Evolutionary conservation across 495 filamentous ascomycete genomes (phyloP), one percentile per base, ranked within the genome.

Genomic region (Penicillium cataractarum): DNA sequence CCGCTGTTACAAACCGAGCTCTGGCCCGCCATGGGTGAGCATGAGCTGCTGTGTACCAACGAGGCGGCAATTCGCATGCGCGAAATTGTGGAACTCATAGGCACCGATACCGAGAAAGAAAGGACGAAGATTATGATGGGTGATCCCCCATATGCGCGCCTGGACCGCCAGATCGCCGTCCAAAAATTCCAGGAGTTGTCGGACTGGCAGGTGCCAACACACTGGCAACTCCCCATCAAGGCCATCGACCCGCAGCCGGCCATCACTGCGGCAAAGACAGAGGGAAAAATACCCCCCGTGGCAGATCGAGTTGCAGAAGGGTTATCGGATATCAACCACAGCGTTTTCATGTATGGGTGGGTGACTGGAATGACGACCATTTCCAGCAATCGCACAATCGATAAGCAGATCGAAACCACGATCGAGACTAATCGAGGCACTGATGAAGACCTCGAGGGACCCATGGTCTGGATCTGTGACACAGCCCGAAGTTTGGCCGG

Each of bases 311-410:
- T 86, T 40, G 73, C 71, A 0, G 61, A 77, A 10, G 74, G 80
- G 21, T 71, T 91, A 52, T 84, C 82, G 5, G 76, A 82, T 39
- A 87, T 91, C 52, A 92, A 91, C 64, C 69, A 78, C 44, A 85
- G 84, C 40, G 89, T 90, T 12, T 90, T 91, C 66, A 75, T 90
- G 64, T 86, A 85, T 65, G 89, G 89, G 9, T 92, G 89, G 89
- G 76, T 76, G 37, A 75, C 76, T 4, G 79, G 79, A 1, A 64
- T 82, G 33, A 88, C 85, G 33, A 92, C 89, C 2, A 78, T 92
- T 57, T 88, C 87, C 13, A 87, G 84, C 52, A 92, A 92, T 67
- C 81, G 86, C 10, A 80, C 81, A 0, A 85, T 88, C 27, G 85
- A 84, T 19, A 90, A 85, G 64, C 78, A 85, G 40, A 86, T 91